Evolutionary conservation across 164 flowering plant genomes (phyloP).

Genomic region (Tetracentron sinense): DNA sequence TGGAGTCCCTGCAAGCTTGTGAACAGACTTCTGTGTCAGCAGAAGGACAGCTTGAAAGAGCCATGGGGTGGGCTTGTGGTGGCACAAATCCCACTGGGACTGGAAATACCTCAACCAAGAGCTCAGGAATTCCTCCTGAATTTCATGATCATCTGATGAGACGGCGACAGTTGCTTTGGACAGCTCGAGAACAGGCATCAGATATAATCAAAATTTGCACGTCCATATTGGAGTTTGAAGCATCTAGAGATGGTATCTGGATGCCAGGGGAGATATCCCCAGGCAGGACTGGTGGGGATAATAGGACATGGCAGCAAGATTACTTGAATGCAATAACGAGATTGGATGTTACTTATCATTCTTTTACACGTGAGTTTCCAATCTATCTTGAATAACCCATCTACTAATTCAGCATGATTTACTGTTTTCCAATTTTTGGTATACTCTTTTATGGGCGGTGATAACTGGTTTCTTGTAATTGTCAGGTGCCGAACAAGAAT

Average conservation of each 20-base stretch:
- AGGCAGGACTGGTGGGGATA: constrained; percentile 44
- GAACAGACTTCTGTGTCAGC: constrained; percentile 71
- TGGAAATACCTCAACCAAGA: constrained; percentile 47
- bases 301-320: constrained; percentile 82
- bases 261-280: constrained; percentile 45
- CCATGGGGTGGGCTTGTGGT: constrained; percentile 99
- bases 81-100: constrained; percentile 55
- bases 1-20: constrained; percentile 71
- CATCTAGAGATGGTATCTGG: constrained; percentile 78
- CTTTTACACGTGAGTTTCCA: constrained; percentile 67
- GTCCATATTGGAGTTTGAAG: constrained; percentile 86
- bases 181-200: constrained; percentile 69
- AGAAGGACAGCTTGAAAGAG: constrained; percentile 96
- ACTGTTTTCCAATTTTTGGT: not conserved
- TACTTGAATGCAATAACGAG: constrained; percentile 65
- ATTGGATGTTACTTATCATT: constrained; percentile 76
- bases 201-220: constrained; percentile 65
- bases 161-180: constrained; percentile 61
- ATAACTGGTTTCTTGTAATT: constrained; percentile 6
- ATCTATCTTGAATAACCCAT: not conserved
- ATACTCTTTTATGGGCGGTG: constrained; percentile 2
- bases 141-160: constrained; percentile 79
- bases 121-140: constrained; percentile 81
- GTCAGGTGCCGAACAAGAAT: constrained; percentile 85
- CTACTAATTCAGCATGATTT: not conserved